Evolutionary conservation across 23 red algal species (phyloP), one percentile per base, ranked within the genome.

Genomic region (Agarophyton chilense): DNA sequence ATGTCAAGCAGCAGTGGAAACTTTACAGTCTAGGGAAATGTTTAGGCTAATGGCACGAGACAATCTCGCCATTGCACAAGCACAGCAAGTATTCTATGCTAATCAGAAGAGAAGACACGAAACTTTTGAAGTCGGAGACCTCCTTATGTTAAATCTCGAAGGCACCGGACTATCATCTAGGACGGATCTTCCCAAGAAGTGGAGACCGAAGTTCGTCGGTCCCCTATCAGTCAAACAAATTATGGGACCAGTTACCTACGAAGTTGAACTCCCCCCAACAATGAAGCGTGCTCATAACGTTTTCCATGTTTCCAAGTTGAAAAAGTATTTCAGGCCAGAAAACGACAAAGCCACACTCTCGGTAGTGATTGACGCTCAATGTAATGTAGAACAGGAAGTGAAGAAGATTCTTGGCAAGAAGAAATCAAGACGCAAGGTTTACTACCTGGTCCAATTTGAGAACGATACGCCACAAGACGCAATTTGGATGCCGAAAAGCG

Each of bases 241-340:
- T 0, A 42, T 84, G 80, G 35, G 61, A 8, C 56, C 80, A 9
- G 1, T 84, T 4, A 84, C 80, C 14, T 84, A 84, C 58, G 40
- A 43, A 56, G 22, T 84, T 10, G 80, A 84, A 21, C 10, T 84
- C n/a, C 80, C 80, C 4, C 80, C 57, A 6, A 42, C 80, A 26
- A 84, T 84, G 57, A 84, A 84, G 32, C 35, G 46, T 25, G 39
- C 57, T 43, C 80, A 84, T 34, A 67, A 84, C 38, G 80, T 84
- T 68, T 63, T 84, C 40, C 58, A 84, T 45, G 58, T 70, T 11
- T 62, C 80, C 18, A 84, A 84, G 34, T 39, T 84, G 14, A 84
- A 84, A 0, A 84, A 56, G 29, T 66, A 39, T 24, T 21, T 28
- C 29, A 41, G 54, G 46, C 39, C 16, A 19, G 80, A 58, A 43